Conservation (phyloP, 73 alveolate species). For the Paramecium octaurelia region DNA sequence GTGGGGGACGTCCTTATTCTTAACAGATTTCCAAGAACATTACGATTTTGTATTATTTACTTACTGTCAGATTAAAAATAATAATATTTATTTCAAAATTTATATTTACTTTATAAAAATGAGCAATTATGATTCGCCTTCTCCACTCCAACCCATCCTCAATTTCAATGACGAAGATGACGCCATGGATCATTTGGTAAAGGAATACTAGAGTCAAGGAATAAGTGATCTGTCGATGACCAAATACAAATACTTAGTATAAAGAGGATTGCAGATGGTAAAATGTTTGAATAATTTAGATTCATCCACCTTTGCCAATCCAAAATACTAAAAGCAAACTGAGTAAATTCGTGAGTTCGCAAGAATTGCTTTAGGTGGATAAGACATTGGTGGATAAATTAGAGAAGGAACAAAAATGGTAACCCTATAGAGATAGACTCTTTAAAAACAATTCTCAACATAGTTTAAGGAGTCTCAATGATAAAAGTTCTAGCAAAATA, state of each 20-base stretch:
- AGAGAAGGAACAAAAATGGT: not conserved
- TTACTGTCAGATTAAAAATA: not conserved
- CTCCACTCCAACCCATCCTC: not conserved
- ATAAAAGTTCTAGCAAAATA: not conserved
- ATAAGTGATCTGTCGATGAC: slow-evolving; percentile 4
- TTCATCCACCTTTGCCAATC: not conserved
- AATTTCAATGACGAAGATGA: not conserved
- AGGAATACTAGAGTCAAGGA: not conserved
- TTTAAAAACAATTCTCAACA: not conserved
- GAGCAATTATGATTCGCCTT: not conserved
- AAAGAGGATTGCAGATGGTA: not conserved
- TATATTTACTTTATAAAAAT: not conserved
- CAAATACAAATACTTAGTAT: not conserved
- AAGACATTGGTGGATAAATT: not conserved
- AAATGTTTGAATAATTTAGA: not conserved
- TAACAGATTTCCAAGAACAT: no score
- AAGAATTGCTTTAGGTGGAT: not conserved
- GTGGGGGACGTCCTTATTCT: not conserved
- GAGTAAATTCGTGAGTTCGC: not conserved
- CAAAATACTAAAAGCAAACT: not conserved
- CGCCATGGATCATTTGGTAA: not conserved
- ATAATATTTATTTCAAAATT: not conserved
- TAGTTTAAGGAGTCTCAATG: not conserved
- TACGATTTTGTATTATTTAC: not conserved
- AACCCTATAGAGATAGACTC: not conserved